Percentiles rank a stretch among this genome's conserved stretches.
Conservation (phyloP, 1,139 yeast species). For the Geotrichum candidum region DNA sequence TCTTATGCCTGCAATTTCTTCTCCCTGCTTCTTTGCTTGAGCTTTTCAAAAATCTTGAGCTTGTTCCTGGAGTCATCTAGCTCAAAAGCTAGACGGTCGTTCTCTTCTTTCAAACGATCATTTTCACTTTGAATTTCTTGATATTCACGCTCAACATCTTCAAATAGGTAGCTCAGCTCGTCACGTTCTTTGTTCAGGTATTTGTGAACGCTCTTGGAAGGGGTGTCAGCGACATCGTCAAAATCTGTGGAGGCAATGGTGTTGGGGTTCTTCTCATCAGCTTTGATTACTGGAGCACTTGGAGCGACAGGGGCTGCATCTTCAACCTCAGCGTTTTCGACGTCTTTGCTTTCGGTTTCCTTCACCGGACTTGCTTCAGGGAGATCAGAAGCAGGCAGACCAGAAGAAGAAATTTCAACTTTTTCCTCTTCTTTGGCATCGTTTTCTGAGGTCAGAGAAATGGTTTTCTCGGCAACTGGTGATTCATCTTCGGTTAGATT, state of each 20-base stretch:
- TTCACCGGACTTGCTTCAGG: background rate
- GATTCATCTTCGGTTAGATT: background rate
- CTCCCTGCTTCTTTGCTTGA: background rate
- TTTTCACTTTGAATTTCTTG: background rate
- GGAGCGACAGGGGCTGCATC: background rate
- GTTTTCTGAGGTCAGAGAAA: background rate
- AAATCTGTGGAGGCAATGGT: background rate
- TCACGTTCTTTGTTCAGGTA: constrained; percentile 5
- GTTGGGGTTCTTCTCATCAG: background rate
- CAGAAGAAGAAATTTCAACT: background rate
- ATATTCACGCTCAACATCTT: constrained; percentile 2
- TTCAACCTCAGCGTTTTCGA: background rate
- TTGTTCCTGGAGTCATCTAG: background rate
- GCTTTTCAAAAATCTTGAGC: background rate
- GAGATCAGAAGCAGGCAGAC: background rate
- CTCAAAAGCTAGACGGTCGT: background rate
- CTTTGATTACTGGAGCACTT: background rate
- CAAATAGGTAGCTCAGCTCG: background rate
- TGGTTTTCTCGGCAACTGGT: background rate
- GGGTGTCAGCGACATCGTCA: background rate
- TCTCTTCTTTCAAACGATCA: background rate
- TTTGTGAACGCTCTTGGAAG: constrained; percentile 6
- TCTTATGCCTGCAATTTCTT: background rate
- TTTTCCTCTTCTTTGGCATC: background rate
- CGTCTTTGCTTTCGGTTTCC: background rate